These are phyloP conservation scores for Lyophyllum atratum DNA, from an alignment of 768 basidiomycete genomes.

Conservation along the genomic window DNA sequence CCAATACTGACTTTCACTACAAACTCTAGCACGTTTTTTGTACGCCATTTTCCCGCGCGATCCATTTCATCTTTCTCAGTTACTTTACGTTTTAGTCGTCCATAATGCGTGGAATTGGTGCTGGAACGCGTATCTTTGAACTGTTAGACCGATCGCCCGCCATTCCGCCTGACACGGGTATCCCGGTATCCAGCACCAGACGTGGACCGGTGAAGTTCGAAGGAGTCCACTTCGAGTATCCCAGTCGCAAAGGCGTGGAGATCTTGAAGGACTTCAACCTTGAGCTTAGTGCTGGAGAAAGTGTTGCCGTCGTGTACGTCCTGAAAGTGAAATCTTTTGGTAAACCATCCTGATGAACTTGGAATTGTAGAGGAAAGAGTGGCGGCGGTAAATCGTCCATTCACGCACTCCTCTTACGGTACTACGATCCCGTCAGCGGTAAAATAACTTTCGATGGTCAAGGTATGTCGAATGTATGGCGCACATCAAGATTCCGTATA, in stretches of 20 bases:
- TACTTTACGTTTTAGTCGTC: conserved; percentile 66
- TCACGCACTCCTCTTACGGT: conserved; percentile 82
- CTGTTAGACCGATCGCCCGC: conserved; percentile 80
- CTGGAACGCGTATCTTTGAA: conserved; percentile 92
- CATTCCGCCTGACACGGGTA: conserved; percentile 67
- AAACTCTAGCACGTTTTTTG: conserved; percentile 48
- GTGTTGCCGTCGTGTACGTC: conserved; percentile 88
- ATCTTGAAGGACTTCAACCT: conserved; percentile 85
- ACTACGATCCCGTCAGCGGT: conserved; percentile 87
- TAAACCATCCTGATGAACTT: neutral
- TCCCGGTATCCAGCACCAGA: conserved; percentile 51
- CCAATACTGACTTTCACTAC: neutral
- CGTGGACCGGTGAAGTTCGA: conserved; percentile 81
- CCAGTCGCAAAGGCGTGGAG: conserved; percentile 76
- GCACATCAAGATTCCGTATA: neutral
- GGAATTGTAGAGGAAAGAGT: conserved; percentile 65
- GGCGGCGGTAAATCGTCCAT: conserved; percentile 95
- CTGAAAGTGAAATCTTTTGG: neutral
- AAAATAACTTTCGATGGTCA: conserved; percentile 84
- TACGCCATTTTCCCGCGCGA: conserved; percentile 38
- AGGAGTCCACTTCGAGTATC: conserved; percentile 86
- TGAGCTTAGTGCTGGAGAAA: conserved; percentile 80
- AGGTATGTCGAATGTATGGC: conserved; percentile 46
- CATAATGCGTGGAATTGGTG: conserved; percentile 96
- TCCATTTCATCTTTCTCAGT: conserved; percentile 28